A percentile compares a stretch with the other conserved stretches of the same genome.
phyloP scores from a whole-genome alignment of 441 rosid genomes.

The Pelargonium exstipulatum region DNA sequence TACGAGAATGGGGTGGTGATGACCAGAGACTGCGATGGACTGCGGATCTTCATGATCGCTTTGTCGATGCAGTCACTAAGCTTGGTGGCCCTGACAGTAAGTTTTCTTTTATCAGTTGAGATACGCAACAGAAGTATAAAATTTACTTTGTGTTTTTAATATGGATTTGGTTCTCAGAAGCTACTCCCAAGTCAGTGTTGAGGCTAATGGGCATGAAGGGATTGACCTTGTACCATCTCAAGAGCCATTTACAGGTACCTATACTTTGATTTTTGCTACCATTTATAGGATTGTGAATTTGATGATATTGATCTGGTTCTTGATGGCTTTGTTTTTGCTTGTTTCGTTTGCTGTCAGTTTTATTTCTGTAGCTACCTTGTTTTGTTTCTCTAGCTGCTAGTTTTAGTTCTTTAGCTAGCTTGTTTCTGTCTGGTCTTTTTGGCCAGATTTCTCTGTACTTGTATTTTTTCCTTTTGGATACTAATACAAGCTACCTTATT shows the following conservation, averaged over 20 bases:
- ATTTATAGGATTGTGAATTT: neutral
- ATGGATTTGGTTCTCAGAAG: conserved; percentile 40
- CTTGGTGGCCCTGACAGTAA: conserved; percentile 68
- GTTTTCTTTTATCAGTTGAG: neutral
- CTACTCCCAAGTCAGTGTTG: conserved; percentile 83
- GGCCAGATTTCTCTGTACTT: no score
- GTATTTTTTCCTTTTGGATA: no score
- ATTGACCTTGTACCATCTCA: conserved; percentile 79
- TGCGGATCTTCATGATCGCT: conserved; percentile 62
- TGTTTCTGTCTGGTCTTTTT: no score
- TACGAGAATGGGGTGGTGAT: conserved; percentile 34
- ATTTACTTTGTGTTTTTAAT: neutral
- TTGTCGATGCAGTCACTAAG: conserved; percentile 63
- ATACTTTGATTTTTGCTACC: neutral
- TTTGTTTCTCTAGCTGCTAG: no score
- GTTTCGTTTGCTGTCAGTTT: no score
- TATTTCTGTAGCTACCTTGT: no score
- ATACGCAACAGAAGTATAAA: neutral
- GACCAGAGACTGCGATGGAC: conserved; percentile 70
- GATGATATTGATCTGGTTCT: neutral
- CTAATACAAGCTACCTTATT: no score
- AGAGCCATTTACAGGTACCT: conserved; percentile 86
- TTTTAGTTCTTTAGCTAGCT: no score
- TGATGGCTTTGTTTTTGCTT: no score
- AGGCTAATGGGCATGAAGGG: conserved; percentile 92